Base-by-base conservation (phyloP, 2,329 filamentous ascomycete genomes). In the Trichoderma brevicompactum region DNA sequence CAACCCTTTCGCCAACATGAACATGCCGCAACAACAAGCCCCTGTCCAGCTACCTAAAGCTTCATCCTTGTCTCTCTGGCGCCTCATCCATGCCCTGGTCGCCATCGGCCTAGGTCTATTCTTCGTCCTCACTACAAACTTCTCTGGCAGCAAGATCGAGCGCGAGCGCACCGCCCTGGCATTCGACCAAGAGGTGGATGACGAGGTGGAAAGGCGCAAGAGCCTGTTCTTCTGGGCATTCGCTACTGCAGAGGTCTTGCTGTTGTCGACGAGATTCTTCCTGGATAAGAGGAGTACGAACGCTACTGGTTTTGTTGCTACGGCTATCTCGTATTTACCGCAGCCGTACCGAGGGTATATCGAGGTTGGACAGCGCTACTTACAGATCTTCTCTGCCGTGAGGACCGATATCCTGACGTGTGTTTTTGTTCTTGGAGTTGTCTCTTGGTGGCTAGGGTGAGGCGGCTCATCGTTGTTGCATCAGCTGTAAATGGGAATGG, bases 161-260 rank as follows among this genome's bases (percentile, higher is more conserved):
- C 85, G 91, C 36, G 82, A 86, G 63, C 76, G 80, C 9, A 72
- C 72, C 19, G 70, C 73, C 52, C 66, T 75, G 38, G 70, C 72
- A 13, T 71, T 72, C 48, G 70, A 69, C 8, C 68, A 69, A 43
- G 70, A 74, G 12, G 69, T 66, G 8, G 63, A 67, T 13, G 74
- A 73, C 52, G 68, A 72, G 12, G 66, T 74, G 23, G 75, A 77
- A 65, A 74, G 70, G 55, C 75, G 72, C 49, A 76, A 73, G 68
- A 71, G 68, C 53, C 59, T 78, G 23, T 89, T 93, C 77, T 93
- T 94, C 77, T 92, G 88, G 80, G 83, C 91, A n/a, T 95, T 94
- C 74, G 89, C 90, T 6, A 92, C 91, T 0, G 88, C 87, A 38
- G 91, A 95, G 79, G 83, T 92, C 10, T 74, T 92, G 61, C 80